A percentile compares a stretch with the other conserved stretches of the same genome.
Evolutionary conservation across 768 basidiomycete species (phyloP).

Genomic region (Chalciporus sphaerocephalus): DNA sequence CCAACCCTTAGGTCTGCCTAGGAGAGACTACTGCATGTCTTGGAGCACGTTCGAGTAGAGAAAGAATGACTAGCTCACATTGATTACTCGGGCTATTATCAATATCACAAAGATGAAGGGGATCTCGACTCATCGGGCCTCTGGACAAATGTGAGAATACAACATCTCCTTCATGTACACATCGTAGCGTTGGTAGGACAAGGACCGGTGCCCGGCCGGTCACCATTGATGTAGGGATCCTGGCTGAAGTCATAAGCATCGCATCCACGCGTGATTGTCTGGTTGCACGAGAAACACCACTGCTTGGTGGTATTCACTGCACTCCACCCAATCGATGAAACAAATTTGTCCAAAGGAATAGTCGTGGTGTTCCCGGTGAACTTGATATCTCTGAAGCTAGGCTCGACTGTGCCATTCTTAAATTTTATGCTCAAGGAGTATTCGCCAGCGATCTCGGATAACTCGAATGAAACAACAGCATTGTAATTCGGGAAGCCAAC

Average conservation of each 20-base stretch:
- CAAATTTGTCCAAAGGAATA: conserved; percentile 10
- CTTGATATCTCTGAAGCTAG: conserved; percentile 57
- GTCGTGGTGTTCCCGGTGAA: conserved; percentile 43
- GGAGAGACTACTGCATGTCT: no score
- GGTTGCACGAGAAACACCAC: conserved; percentile 34
- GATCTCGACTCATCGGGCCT: no score
- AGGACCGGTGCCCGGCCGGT: neutral
- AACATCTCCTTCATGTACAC: neutral
- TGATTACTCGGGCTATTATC: no score
- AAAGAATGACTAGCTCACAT: no score
- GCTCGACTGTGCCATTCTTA: conserved; percentile 66
- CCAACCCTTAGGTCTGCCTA: no score
- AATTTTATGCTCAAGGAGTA: conserved; percentile 73
- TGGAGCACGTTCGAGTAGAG: no score
- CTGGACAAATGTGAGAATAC: no score
- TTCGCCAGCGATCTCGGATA: conserved; percentile 59
- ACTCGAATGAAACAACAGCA: conserved; percentile 69
- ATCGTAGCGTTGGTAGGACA: neutral
- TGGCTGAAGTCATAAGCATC: conserved; percentile 26
- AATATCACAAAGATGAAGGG: no score
- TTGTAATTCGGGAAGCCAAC: conserved; percentile 65
- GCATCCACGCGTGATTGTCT: conserved; percentile 29
- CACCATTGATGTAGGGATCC: conserved; percentile 27
- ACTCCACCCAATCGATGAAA: conserved; percentile 7
- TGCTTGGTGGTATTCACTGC: conserved; percentile 29